phyloP scores from a whole-genome alignment of 192 early-diverging fungal species.

The Linderina pennispora region DNA sequence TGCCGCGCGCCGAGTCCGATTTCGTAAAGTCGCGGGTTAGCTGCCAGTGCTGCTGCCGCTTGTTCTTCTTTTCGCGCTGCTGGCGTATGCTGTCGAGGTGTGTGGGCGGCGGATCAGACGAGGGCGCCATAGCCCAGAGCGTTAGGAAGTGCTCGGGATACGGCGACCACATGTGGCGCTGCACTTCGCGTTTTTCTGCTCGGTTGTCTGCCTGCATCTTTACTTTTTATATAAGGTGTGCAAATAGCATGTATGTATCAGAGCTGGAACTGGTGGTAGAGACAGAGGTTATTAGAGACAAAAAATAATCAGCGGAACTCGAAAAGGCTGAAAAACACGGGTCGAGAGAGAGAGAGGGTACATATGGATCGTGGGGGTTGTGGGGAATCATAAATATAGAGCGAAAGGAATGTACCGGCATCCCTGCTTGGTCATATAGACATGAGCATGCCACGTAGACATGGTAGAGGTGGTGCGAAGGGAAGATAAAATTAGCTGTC shows the following conservation, averaged over 20 bases:
- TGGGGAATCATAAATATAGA: too few relatives aligned
- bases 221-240: background rate
- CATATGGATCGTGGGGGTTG: too few relatives aligned
- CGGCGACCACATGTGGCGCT: slow-evolving; percentile 35
- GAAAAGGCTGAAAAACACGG: too few relatives aligned
- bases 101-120: background rate
- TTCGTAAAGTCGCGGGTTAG: slow-evolving; percentile 30
- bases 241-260: background rate
- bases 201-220: slow-evolving; percentile 14
- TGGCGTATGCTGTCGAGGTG: slow-evolving; percentile 3
- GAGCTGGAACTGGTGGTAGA: too few relatives aligned
- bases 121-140: slow-evolving; percentile 21
- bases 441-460: too few relatives aligned
- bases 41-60: slow-evolving; percentile 30
- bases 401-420: too few relatives aligned
- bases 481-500: background rate
- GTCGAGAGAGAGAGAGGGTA: too few relatives aligned
- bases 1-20: background rate
- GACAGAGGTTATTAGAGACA: background rate
- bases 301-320: background rate
- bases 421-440: too few relatives aligned
- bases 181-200: slow-evolving; percentile 9
- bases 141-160: slow-evolving; percentile 41
- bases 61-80: background rate
- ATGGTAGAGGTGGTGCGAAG: background rate